Evolutionary conservation across 139 green algal genomes (phyloP).

Genomic region (Chlamydomonas schloesseri): DNA sequence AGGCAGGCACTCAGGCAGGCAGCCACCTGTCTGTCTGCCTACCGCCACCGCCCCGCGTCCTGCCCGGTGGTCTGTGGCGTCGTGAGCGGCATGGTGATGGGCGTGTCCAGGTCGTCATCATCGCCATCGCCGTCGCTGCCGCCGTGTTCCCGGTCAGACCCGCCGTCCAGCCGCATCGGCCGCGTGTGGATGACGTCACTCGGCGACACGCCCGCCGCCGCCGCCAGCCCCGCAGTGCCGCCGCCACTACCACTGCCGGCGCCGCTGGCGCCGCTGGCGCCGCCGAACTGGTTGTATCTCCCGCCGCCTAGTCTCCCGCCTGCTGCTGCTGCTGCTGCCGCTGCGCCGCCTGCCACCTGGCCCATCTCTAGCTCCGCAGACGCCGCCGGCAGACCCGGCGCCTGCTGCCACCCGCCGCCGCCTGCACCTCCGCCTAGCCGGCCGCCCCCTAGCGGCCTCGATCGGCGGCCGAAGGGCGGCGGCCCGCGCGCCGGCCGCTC

Average conservation of each 20-base stretch:
- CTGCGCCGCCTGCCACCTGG: neutral
- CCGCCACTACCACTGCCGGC: too few relatives aligned
- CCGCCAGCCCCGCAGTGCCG: too few relatives aligned
- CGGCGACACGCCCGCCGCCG: too few relatives aligned
- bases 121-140: neutral
- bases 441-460: too few relatives aligned
- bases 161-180: neutral
- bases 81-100: neutral
- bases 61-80: conserved; percentile 13
- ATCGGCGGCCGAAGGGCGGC: too few relatives aligned
- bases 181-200: conserved; percentile 29
- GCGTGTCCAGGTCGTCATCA: neutral
- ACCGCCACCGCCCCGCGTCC: neutral
- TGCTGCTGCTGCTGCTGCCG: too few relatives aligned
- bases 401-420: neutral
- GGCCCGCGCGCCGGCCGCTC: neutral
- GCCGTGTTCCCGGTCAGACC: neutral
- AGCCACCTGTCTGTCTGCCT: too few relatives aligned
- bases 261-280: neutral
- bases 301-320: too few relatives aligned
- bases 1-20: too few relatives aligned
- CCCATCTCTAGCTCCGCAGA: neutral
- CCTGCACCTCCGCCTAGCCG: too few relatives aligned
- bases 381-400: too few relatives aligned
- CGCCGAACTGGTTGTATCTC: neutral